phyloP scores from a whole-genome alignment of 129 eudicot species.

The Arctium lappa region DNA sequence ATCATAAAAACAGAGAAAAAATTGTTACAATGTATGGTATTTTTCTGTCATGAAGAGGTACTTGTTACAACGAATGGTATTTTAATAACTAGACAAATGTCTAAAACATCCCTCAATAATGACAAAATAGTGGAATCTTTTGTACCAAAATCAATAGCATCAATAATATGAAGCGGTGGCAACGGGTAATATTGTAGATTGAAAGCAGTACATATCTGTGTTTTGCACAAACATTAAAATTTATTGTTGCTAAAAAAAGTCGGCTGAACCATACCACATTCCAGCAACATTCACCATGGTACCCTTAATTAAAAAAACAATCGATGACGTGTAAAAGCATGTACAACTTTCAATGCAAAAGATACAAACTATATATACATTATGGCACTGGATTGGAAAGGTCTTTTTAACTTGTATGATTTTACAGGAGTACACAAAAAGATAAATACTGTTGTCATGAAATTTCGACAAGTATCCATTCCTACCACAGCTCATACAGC shows the following conservation, averaged over 20 bases:
- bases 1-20: not conserved
- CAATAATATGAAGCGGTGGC: not conserved
- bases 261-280: not conserved
- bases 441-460: not conserved
- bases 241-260: too few relatives aligned
- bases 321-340: not conserved
- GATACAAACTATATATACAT: conserved; percentile 14
- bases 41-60: too few relatives aligned
- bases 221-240: not conserved
- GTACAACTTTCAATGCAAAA: not conserved
- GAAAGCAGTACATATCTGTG: not conserved
- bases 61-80: too few relatives aligned
- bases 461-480: not conserved
- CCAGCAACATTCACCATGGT: not conserved
- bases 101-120: not conserved
- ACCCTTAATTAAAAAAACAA: not conserved
- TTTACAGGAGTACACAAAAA: conserved; percentile 18
- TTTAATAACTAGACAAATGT: not conserved
- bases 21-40: not conserved
- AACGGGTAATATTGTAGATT: not conserved
- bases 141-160: not conserved
- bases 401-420: conserved; percentile 5
- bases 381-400: not conserved
- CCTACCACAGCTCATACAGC: not conserved
- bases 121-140: not conserved